Evolutionary conservation across 805 yeast species (phyloP), one percentile per base, ranked within the genome.

Genomic region (Pachysolen tannophilus): DNA sequence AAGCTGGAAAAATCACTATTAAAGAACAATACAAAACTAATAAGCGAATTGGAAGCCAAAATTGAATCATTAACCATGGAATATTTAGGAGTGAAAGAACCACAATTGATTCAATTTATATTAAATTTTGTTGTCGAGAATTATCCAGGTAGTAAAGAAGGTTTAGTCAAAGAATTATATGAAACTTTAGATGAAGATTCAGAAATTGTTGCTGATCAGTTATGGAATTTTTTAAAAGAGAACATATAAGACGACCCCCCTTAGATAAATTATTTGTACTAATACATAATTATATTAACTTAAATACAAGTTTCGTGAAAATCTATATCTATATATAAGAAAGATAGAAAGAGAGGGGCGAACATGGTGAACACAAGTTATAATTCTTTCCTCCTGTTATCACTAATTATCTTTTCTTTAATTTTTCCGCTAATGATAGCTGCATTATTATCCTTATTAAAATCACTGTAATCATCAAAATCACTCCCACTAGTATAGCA

Each of bases 41-140:
- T 20, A 14, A 19, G 39, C 0, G 20, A 45, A 7, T 43, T 72
- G 17, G 55, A 56, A 21, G 44, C 46, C 1, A 64, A 63, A 39
- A 54, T 74, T 15, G 60, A 56, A n/a, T 51, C 49, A 3, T 56
- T 70, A 31, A 52, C 76, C 21, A 75, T 65, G 36, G 76, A 73
- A 38, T 69, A 61, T 37, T 49, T 76, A 31, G 82, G 81, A 2
- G 57, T 71, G 30, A 55, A 58, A 33, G 83, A 75, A 41, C 73
- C 68, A 10, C 65, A 69, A 28, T 56, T 76, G 41, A 53, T 64
- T 10, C 60, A 61, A 2, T 69, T 65, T 34, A 60, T 76, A 20
- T 46, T 56, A 24, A 57, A 57, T 23, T 60, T 63, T 34, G 52
- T 73, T 4, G 43, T 53, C 20, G 56, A 53, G 19, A 50, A 65